Evolutionary conservation across 768 basidiomycete genomes (phyloP), one percentile per base, ranked within the genome.

Genomic region (Tylopilus sp.): DNA sequence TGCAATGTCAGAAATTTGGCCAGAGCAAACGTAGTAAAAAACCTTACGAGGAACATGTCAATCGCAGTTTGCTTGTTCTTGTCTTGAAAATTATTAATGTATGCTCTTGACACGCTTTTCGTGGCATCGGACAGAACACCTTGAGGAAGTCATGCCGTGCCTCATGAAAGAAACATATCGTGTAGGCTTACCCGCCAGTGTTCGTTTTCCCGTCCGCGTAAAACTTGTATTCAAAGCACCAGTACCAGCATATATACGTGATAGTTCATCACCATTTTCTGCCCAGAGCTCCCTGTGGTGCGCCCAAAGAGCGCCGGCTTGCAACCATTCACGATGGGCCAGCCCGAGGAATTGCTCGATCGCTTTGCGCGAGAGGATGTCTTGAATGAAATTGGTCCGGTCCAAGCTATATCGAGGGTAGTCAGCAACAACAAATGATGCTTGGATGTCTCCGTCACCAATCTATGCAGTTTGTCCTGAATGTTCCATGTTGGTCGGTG

Each of bases 1-100:
- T 7, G 30, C 21, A 38, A n/a, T n/a, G 36, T 56, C 31, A 58
- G 31, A 45, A 18, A 25, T 20, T 10, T 43, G 8, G 20, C n/a
- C n/a, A 57, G 57, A 44, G 20, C 41, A 39, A 23, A 46, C n/a
- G 33, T 17, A 33, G 30, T 22, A 9, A 39, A n/a, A 25, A 22
- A 9, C 69, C 83, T 40, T 48, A 95, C 95, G 61, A 99, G 75
- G 61, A 98, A 89, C 80, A 93, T 88, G 65, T 99, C 97, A 53
- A 98, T 98, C 0, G 95, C 93, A 3, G 80, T 68, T 62, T 99
- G 97, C 66, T 99, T 99, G 33, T 80, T 83, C 66, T 91, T 90
- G 66, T 99, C 97, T 61, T 95, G 89, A 65, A 99, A 97, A 65
- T 98, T 98, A 63, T 95, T 97, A 63, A 98, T 95, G 63, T 98